Evolutionary conservation across 352 stramenopile species (phyloP).

Genomic region (Globisporangium cylindrosporum): DNA sequence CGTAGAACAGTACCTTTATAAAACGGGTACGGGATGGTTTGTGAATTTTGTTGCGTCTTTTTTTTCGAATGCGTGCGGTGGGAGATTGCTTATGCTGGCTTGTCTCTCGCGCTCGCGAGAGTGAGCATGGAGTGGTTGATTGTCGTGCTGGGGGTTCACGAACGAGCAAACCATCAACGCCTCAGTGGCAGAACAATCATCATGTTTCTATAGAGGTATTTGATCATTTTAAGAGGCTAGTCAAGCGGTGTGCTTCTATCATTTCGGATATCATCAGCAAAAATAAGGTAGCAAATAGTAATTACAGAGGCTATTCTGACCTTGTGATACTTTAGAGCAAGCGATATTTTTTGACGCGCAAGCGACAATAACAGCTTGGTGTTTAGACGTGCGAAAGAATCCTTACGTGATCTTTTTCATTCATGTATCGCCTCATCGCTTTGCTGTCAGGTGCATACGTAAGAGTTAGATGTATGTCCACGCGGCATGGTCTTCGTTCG

Average conservation of each 20-base stretch:
- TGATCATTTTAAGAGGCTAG: too few species aligned
- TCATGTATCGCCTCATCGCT: not conserved
- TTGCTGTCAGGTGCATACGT: not conserved
- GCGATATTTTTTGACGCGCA: not conserved
- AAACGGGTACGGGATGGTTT: not conserved
- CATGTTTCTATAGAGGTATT: too few species aligned
- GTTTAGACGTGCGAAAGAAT: not conserved
- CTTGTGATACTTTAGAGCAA: not conserved
- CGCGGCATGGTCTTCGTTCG: not conserved
- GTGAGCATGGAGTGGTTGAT: too few species aligned
- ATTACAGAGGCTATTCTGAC: not conserved
- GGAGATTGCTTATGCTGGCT: not conserved
- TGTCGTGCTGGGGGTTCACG: too few species aligned
- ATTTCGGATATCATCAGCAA: too few species aligned
- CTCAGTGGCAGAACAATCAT: too few species aligned
- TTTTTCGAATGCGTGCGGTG: constrained; percentile 2
- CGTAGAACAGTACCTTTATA: not conserved
- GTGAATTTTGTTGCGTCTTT: not conserved
- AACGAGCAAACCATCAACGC: too few species aligned
- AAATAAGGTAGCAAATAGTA: too few species aligned
- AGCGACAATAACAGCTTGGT: not conserved
- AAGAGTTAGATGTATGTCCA: not conserved
- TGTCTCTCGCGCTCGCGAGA: not conserved
- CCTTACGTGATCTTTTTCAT: not conserved
- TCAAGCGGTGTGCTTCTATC: too few species aligned